Evolutionary conservation across 805 yeast genomes (phyloP), one percentile per base, ranked within the genome.

Genomic region (Vanderwaltozyma polyspora): DNA sequence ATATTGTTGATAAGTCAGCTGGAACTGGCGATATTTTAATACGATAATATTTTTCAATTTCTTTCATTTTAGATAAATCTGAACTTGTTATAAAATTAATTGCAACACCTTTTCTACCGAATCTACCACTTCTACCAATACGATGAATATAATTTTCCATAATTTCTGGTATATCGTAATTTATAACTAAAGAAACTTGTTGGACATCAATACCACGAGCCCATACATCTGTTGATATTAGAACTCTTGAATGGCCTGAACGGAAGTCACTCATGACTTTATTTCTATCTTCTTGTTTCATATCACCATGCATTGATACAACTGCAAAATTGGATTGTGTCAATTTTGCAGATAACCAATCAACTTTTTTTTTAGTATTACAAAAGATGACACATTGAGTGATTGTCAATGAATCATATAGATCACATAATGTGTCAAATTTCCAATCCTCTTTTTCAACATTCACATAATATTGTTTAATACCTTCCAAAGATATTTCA

Each of bases 191-290:
- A 22, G 95, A 85, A 38, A 87, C 95, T 67, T 87, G 97, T 67
- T 87, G 97, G 35, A 87, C 95, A 66, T 87, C 97, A 47, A 87
- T 87, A 64, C 97, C 97, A 66, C 97, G 77, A 25, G 97, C 96
- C 77, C 87, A 84, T 44, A 87, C 82, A 63, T 87, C 96, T 35
- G 97, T 87, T 25, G 95, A 74, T 47, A 87, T 89, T 55, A 89
- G 69, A 35, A 89, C 89, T 59, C 97, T 75, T 25, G 96, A 84
- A 42, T 85, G 79, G 38, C 97, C 97, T 33, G 86, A 74, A 62
- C 98, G 74, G 68, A 89, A 89, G 64, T 89, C 96, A 58, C 79
- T 76, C 98, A 89, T 91, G 59, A 91, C 79, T 55, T 76, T 70
- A 61, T 87, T 95, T 67, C 98, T 78, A 57, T 89, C 96, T 48